Percentiles rank a stretch among this genome's conserved stretches.
Evolutionary conservation across 176 grass and related monocot genomes (phyloP).

Genomic region (Triticum timopheevii): DNA sequence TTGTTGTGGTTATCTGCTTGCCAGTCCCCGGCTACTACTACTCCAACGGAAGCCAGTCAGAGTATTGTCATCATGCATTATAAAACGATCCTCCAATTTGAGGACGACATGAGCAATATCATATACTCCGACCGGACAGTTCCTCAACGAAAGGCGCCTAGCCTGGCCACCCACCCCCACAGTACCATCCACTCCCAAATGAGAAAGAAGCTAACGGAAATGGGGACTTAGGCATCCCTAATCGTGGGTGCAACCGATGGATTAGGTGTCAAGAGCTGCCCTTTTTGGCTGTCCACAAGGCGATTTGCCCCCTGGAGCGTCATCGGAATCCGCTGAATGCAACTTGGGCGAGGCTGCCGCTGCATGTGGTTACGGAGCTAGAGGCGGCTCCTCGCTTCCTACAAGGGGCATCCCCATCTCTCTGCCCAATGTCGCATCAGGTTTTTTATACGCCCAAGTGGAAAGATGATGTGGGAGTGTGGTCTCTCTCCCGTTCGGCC

Average conservation of each 20-base stretch:
- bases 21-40: not conserved
- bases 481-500: not conserved
- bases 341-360: not conserved
- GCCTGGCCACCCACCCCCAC: too few species aligned
- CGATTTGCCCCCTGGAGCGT: conserved; percentile 32
- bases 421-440: not conserved
- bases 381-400: not conserved
- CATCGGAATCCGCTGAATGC: not conserved
- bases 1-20: not conserved
- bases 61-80: not conserved
- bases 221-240: too few species aligned
- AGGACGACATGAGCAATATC: not conserved
- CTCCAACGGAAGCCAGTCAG: not conserved
- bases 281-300: conserved; percentile 10
- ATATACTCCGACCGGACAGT: conserved; percentile 18
- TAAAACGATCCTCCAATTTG: conserved; percentile 4
- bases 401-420: conserved; percentile 27
- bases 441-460: conserved; percentile 28
- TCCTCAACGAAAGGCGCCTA: not conserved
- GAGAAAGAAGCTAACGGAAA: not conserved
- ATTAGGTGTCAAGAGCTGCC: not conserved
- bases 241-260: too few species aligned
- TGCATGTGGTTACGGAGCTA: not conserved
- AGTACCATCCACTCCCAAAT: too few species aligned
- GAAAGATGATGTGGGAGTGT: not conserved